Conservation (phyloP, 345 rosid genomes). For the Cardamine chenopodiifolia region DNA sequence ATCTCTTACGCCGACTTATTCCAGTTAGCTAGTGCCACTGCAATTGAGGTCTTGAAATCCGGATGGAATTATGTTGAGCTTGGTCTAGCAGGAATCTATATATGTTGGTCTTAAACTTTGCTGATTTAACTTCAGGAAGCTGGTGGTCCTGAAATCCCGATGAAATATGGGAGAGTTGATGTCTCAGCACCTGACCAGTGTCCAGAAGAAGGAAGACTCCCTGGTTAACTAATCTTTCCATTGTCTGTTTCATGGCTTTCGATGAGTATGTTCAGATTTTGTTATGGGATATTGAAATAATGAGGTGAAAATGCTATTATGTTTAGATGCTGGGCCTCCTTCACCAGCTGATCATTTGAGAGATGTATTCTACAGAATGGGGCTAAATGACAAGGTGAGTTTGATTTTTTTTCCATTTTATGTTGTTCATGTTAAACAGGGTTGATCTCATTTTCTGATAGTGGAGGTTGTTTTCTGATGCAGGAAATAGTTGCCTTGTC, state of each 20-base stretch:
- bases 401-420: constrained; percentile 3
- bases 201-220: constrained; percentile 99
- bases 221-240: constrained; percentile 60
- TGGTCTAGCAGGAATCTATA: background rate
- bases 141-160: constrained; percentile 89
- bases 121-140: constrained; percentile 68
- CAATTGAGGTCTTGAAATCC: constrained; percentile 93
- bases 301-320: constrained; percentile 9
- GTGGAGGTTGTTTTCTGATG: background rate
- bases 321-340: constrained; percentile 86
- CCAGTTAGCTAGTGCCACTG: constrained; percentile 95
- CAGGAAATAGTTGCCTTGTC: constrained; percentile 96
- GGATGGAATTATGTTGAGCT: too few species aligned
- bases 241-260: constrained; percentile 36
- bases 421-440: background rate
- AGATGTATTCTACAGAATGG: constrained; percentile 91
- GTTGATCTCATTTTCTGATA: background rate
- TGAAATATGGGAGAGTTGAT: constrained; percentile 95
- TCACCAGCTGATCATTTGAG: constrained; percentile 84
- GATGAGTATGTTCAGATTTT: constrained; percentile 1
- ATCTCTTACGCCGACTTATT: constrained; percentile 88
- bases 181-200: constrained; percentile 70
- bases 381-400: constrained; percentile 78
- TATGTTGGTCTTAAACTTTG: constrained; percentile 15
- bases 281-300: background rate